Evolutionary conservation across 2,329 filamentous ascomycete species (phyloP).

Genomic region (Zalaria obscura): DNA sequence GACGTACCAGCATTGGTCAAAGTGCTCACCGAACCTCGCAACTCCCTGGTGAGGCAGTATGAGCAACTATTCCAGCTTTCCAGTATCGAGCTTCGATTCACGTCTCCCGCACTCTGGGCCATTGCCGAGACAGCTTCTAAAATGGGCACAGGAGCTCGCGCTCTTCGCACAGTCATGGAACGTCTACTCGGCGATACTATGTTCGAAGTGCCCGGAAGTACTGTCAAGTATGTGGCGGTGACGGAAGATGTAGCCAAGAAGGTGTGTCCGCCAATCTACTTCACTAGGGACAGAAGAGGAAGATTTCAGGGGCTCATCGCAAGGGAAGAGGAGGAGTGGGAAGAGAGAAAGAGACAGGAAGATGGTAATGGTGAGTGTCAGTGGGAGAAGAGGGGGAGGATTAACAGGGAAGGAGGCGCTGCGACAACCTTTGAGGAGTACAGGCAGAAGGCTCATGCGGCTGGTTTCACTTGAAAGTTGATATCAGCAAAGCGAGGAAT

Average conservation of each 20-base stretch:
- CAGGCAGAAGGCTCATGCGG: conserved; percentile 24
- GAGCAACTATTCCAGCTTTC: conserved; percentile 75
- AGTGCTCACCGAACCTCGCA: conserved; percentile 84
- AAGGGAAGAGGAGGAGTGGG: conserved; percentile 32
- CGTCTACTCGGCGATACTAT: conserved; percentile 30
- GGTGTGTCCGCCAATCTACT: conserved; percentile 26
- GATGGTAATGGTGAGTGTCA: conserved; percentile 14
- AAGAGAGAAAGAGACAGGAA: conserved; percentile 19
- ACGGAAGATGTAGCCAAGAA: conserved; percentile 30
- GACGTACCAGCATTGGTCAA: conserved; percentile 56
- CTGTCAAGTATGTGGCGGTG: conserved; percentile 30
- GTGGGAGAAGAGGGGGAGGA: conserved; percentile 13
- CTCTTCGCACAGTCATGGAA: conserved; percentile 33
- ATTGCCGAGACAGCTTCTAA: conserved; percentile 57
- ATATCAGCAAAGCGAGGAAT: not conserved
- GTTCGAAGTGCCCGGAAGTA: conserved; percentile 33
- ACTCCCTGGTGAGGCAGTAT: conserved; percentile 79
- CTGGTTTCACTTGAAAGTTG: conserved; percentile 12
- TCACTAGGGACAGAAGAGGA: conserved; percentile 23
- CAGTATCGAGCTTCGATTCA: conserved; percentile 65
- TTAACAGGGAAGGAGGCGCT: conserved; percentile 14
- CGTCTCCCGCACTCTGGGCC: conserved; percentile 62
- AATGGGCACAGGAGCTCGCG: conserved; percentile 56
- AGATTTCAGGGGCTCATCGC: conserved; percentile 24
- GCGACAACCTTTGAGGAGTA: conserved; percentile 32